These are phyloP conservation scores for Hymenoscyphus fraxineus DNA, from an alignment of 2,329 filamentous ascomycete species.

Conservation along the genomic window DNA sequence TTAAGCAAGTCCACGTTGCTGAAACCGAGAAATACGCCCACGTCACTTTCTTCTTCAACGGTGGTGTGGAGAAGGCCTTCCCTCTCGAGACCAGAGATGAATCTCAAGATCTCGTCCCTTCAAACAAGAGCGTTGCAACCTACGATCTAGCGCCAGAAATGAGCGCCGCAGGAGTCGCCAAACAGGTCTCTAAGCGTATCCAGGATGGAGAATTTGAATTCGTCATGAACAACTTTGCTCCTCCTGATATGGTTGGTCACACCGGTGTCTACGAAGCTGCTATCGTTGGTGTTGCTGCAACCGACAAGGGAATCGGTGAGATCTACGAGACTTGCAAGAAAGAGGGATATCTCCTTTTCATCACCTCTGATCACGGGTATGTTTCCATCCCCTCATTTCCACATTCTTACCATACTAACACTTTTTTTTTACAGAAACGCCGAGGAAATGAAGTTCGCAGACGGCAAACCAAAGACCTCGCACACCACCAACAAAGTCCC, in stretches of 20 bases:
- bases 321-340: conserved; percentile 94
- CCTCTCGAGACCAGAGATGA: conserved; percentile 87
- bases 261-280: conserved; percentile 96
- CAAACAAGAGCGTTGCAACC: conserved; percentile 83
- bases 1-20: conserved; percentile 93
- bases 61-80: conserved; percentile 95
- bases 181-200: conserved; percentile 86
- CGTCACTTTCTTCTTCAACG: conserved; percentile 99
- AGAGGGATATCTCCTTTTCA: conserved; percentile 87
- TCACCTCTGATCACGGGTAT: conserved; percentile 90
- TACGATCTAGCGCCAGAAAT: conserved; percentile 96
- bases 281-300: conserved; percentile 76
- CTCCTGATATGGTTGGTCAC: conserved; percentile 98
- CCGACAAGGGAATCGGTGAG: conserved; percentile 88
- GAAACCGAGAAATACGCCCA: conserved; percentile 99
- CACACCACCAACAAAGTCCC: conserved; percentile 98
- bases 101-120: conserved; percentile 71
- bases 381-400: conserved; percentile 25
- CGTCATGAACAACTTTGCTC: conserved; percentile 99
- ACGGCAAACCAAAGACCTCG: conserved; percentile 95
- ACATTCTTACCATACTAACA: conserved; percentile 16
- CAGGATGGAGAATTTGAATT: conserved; percentile 85
- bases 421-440: conserved; percentile 57
- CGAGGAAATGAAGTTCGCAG: conserved; percentile 96
- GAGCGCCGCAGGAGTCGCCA: conserved; percentile 85